Conservation (phyloP, 139 green algal species). For the Chlorella ohadii region DNA sequence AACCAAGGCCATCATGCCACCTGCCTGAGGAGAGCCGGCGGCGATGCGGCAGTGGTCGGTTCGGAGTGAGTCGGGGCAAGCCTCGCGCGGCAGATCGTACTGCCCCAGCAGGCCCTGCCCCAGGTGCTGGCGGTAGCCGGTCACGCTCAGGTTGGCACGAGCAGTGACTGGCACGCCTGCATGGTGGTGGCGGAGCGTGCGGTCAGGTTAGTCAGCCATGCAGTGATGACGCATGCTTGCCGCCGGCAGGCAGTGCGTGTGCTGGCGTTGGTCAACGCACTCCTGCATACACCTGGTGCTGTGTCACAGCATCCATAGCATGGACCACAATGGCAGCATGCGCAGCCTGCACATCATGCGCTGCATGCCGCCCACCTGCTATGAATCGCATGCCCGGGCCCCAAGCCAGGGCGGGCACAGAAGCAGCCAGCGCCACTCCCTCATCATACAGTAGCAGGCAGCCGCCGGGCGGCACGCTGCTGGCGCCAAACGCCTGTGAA, state of each 20-base stretch:
- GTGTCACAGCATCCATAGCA: no score
- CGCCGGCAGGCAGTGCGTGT: no score
- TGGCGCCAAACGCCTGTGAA: neutral
- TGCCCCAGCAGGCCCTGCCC: neutral
- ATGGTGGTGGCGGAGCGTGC: neutral
- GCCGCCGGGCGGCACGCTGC: neutral
- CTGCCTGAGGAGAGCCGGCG: neutral
- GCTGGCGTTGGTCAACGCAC: no score
- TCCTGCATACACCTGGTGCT: no score
- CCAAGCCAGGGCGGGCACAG: neutral
- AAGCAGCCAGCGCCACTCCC: neutral
- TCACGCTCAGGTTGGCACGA: neutral
- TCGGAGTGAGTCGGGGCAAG: neutral
- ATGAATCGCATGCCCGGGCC: neutral
- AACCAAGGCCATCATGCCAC: neutral
- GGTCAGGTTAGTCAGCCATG: no score
- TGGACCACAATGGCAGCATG: no score
- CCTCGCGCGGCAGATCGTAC: neutral
- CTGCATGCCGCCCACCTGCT: neutral
- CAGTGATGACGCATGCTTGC: no score
- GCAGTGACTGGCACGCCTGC: neutral
- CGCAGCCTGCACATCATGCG: no score
- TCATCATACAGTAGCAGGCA: neutral
- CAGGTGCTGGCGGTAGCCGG: neutral
- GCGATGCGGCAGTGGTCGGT: neutral